A percentile compares a stretch with the other conserved stretches of the same genome.
phyloP scores from a whole-genome alignment of 73 alveolate genomes.

The Paramecium sexaurelia region DNA sequence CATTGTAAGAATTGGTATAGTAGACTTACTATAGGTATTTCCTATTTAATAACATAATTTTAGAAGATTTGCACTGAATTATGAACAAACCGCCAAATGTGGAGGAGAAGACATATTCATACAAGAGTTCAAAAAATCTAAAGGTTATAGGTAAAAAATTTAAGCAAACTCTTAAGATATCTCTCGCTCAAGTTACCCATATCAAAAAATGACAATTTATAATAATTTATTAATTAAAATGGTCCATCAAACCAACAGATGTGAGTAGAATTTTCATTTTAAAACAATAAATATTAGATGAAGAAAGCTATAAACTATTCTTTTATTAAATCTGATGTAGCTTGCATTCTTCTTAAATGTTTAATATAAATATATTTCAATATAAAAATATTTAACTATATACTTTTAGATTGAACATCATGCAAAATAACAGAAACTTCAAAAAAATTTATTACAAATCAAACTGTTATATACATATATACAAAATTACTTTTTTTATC shows the following conservation, averaged over 20 bases:
- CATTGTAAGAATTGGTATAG: neutral
- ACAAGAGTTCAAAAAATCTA: neutral
- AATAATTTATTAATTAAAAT: constrained; percentile 2
- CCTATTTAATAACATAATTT: neutral
- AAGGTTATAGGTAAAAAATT: neutral
- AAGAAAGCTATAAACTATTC: neutral
- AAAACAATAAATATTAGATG: neutral
- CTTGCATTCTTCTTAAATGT: no score
- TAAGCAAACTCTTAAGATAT: neutral
- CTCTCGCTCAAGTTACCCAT: neutral
- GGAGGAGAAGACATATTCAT: neutral
- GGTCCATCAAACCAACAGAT: constrained; percentile 4
- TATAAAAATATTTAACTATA: no score
- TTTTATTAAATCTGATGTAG: neutral
- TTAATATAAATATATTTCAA: no score
- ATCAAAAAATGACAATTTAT: constrained; percentile 26
- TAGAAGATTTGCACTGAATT: constrained; percentile 45
- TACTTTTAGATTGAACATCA: no score
- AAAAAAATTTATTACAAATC: no score
- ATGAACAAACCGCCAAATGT: constrained; percentile 8
- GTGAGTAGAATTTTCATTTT: constrained; percentile 10
- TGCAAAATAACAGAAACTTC: no score
- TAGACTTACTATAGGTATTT: constrained; percentile 30
- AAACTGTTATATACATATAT: no score
- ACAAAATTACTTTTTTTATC: no score